Evolutionary conservation across 257 asterid genomes (phyloP), one percentile per base, ranked within the genome.

Genomic region (Knoxia roxburghii): DNA sequence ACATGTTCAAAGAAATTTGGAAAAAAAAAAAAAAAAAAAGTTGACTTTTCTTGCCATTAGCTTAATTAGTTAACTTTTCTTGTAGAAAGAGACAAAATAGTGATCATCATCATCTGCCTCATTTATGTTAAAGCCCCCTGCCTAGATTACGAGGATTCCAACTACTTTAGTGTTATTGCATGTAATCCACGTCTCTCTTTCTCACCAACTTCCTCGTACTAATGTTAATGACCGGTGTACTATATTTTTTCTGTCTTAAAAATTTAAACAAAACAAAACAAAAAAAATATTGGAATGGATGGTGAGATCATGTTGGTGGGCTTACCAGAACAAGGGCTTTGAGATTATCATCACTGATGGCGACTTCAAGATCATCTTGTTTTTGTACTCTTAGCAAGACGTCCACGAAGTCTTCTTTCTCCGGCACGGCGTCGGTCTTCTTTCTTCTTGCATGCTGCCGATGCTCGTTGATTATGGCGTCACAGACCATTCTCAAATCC

Each of bases 321-420:
- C 24, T 15, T 73, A 79, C 83, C 77, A 79, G 73, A 55, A 79
- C 80, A 7, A 79, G 81, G 57, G 84, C 81, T 70, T 79, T 79
- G 49, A 79, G 79, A 43, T 79, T 79, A 51, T 79, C 84, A 8
- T 79, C 73, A 6, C 72, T 79, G 1, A 79, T 79, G 5, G 79
- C 75, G 18, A 79, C 81, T 79, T 79, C 76, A 43, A 79, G 84
- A 49, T 79, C 75, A 61, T 64, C 57, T 49, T 71, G 70, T 32
- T 45, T 45, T 48, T 79, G 84, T 43, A 79, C 77, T 5, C 59
- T 67, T 5, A 79, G 68, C 76, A 79, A 54, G 55, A 79, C 81
- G 24, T 79, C 79, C 49, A 79, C 84, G 48, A 79, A 76, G 20
- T 79, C 77, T 46, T 78, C 77, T 17, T 68, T 71, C 12, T 64